A percentile compares a stretch with the other conserved stretches of the same genome.
phyloP scores from a whole-genome alignment of 2,329 filamentous ascomycete species.

The Achaetomium macrosporum region DNA sequence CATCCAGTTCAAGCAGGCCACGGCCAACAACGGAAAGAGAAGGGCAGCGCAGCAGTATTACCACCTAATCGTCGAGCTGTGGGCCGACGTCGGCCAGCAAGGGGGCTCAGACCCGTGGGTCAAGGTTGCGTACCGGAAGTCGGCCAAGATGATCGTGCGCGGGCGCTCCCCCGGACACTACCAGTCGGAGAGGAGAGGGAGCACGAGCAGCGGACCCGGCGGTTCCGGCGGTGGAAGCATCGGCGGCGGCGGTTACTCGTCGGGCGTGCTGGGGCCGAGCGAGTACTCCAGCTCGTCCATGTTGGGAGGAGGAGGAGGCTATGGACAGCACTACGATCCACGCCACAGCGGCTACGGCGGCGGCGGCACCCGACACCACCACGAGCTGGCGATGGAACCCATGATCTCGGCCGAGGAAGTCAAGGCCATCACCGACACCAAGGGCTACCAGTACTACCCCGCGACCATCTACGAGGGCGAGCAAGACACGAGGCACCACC shows the following conservation, averaged over 20 bases:
- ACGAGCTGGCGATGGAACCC: constrained; percentile 46
- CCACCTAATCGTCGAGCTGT: constrained; percentile 81
- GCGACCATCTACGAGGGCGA: constrained; percentile 44
- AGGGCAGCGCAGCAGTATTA: constrained; percentile 89
- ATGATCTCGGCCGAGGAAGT: constrained; percentile 47
- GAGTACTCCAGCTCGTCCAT: constrained; percentile 33
- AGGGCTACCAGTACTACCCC: constrained; percentile 52
- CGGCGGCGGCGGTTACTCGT: constrained; percentile 36
- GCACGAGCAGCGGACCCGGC: constrained; percentile 60
- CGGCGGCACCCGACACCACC: constrained; percentile 41
- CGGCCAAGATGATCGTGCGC: constrained; percentile 79
- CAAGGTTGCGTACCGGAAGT: constrained; percentile 66
- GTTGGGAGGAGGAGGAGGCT: constrained; percentile 33
- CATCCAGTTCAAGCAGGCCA: constrained; percentile 91
- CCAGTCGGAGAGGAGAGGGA: constrained; percentile 62
- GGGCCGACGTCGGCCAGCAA: constrained; percentile 57
- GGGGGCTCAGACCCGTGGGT: constrained; percentile 51
- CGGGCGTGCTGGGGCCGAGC: constrained; percentile 29
- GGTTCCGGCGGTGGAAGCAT: constrained; percentile 60
- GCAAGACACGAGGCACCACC: constrained; percentile 34
- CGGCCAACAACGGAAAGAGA: constrained; percentile 88
- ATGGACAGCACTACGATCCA: constrained; percentile 36
- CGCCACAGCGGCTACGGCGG: constrained; percentile 36
- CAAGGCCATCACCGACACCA: constrained; percentile 43
- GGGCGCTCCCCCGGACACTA: constrained; percentile 79